phyloP scores from a whole-genome alignment of 345 rosid species.

The Lepidium aucheri region DNA sequence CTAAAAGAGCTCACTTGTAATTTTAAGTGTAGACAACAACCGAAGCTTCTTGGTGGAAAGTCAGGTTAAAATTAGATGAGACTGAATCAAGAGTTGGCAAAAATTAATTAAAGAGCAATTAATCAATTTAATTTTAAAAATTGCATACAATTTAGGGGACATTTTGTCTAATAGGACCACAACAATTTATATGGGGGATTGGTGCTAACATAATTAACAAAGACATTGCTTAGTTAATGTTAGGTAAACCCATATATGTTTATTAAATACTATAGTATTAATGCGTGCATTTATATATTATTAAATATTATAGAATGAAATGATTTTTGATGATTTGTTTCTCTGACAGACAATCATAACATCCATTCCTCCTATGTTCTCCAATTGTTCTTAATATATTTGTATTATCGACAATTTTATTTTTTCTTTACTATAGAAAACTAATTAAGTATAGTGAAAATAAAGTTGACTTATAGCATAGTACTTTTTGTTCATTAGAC shows the following conservation, averaged over 20 bases:
- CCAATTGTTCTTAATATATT: neutral
- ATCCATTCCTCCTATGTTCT: constrained; percentile 20
- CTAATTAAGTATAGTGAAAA: neutral
- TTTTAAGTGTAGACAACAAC: constrained; percentile 21
- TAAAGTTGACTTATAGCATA: constrained; percentile 21
- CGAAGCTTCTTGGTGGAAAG: constrained; percentile 30
- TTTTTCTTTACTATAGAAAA: neutral
- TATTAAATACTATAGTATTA: constrained; percentile 24
- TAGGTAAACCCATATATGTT: constrained; percentile 46
- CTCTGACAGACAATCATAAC: constrained; percentile 32
- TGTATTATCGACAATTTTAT: neutral
- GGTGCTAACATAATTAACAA: constrained; percentile 23
- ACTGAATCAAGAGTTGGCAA: constrained; percentile 21
- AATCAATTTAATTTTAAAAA: neutral
- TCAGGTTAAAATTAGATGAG: constrained; percentile 10
- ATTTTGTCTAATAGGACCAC: constrained; percentile 46
- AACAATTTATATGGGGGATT: constrained; percentile 31
- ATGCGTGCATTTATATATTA: constrained; percentile 14
- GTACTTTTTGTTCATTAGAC: too few relatives aligned
- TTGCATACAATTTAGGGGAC: constrained; percentile 66
- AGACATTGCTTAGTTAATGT: constrained; percentile 26
- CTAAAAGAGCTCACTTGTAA: constrained; percentile 11
- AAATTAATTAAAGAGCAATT: constrained; percentile 5
- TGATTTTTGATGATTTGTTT: constrained; percentile 22
- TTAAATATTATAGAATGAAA: neutral